Base-by-base conservation (phyloP, 2,329 filamentous ascomycete genomes). In the Botryosphaeria dothidea region DNA sequence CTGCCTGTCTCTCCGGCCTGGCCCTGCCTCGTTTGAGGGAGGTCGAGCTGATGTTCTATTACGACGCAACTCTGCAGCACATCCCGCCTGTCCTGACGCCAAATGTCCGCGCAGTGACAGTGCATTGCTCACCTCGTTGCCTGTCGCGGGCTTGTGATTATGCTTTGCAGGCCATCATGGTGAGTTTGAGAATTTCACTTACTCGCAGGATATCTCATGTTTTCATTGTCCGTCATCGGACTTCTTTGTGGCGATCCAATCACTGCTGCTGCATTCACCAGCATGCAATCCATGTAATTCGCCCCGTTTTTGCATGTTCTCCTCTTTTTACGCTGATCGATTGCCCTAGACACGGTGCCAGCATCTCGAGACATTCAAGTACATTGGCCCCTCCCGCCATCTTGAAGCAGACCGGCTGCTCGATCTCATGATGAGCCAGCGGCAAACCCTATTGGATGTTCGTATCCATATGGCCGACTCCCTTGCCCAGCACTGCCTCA, bases 321-420 rank as follows among this genome's bases (percentile, higher is more conserved):
- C 38, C 54, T 41, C 54, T 43, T 43, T 58, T 41, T 19, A 58
- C 38, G 54, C 54, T 58, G 54, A 58, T 58, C 36, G 21, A 34
- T 19, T 29, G n/a, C 17, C 21, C n/a, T 23, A 58, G 54, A 41
- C 17, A 23, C 36, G 54, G 23, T 58, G 54, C 25, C 23, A 58
- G 23, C 36, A 31, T 29, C 54, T 58, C 17, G 36, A 58, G n/a
- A 29, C 36, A 15, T 29, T 58, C 38, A 43, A 58, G 17, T 58
- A 29, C 23, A 43, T 27, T 21, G 54, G 36, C 8, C 54, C 54
- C 2, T 58, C 54, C 3, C 36, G 25, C 2, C 54, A 58, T 45
- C 54, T 58, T 27, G 36, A 43, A 3, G n/a, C 54, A 9, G 25
- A 29, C n/a, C 23, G 23, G 25, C 36, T 58, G 3, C 23, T 58